Conservation (phyloP, 805 yeast genomes). For the Starmera dryadoides region DNA sequence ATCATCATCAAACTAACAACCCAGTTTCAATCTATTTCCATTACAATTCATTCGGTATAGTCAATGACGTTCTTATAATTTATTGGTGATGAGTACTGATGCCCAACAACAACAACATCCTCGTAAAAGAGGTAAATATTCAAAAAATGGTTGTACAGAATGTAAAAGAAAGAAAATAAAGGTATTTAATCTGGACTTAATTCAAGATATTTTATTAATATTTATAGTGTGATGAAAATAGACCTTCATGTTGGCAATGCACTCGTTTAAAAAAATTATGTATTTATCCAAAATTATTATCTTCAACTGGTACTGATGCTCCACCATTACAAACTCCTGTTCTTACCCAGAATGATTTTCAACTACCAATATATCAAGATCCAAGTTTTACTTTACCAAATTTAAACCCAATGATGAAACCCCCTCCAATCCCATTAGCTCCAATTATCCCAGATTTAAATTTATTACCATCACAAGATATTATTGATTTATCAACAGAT, state of each 20-base stretch:
- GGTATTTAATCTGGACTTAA: neutral
- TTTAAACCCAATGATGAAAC: too few species aligned
- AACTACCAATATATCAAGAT: too few species aligned
- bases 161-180: conserved; percentile 32
- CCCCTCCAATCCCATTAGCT: neutral
- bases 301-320: conserved; percentile 17
- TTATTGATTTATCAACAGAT: conserved; percentile 22
- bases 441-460: neutral
- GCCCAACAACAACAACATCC: neutral
- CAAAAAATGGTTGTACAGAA: conserved; percentile 19
- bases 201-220: conserved; percentile 1
- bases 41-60: too few species aligned
- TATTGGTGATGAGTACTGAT: too few species aligned
- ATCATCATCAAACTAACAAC: too few species aligned
- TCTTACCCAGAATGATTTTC: too few species aligned
- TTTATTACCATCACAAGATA: neutral
- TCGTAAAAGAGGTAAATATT: conserved; percentile 16
- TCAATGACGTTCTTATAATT: too few species aligned
- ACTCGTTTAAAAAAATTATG: conserved; percentile 36
- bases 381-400: too few species aligned
- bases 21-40: too few species aligned
- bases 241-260: conserved; percentile 49
- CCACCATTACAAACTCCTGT: too few species aligned
- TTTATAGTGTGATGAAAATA: conserved; percentile 39
- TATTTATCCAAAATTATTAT: conserved; percentile 23